Evolutionary conservation across 139 green algal genomes (phyloP), one percentile per base, ranked within the genome.

Genomic region (Diplosphaera chodatii): DNA sequence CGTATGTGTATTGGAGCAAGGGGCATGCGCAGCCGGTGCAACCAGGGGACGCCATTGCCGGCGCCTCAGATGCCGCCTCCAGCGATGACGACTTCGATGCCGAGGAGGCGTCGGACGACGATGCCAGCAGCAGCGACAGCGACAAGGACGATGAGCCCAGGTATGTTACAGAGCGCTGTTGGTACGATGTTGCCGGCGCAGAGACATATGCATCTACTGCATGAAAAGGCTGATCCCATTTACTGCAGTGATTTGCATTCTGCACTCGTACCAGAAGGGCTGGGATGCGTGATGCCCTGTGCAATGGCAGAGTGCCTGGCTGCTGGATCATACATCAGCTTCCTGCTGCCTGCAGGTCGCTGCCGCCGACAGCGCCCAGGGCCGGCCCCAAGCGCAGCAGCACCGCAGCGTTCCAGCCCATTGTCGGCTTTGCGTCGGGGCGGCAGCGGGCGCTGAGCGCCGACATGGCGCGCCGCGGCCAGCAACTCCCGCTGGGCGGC

Each of bases 71-170:
- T 10, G 64, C 69, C 37, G 13, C 59, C 1, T 76, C 65, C 55
- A 77, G 72, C 25, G 72, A 77, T 62, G 71, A 76, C 5, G 71
- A 76, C 40, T 28, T 59, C 31, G 25, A 32, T 4, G 59, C 15
- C 2, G 27, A 2, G 3, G 59, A 65, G 27, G 25, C 32, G 27
- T 21, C n/a, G 59, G 59, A 65, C 59, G 27, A 32, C 25, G 27
- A 32, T 2, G 21, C 25, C 59, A 65, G 59, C 59, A 65, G 59
- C 59, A 65, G 59, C 59, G 59, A 65, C 59, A 65, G 59, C 28
- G 59, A 65, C 27, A n/a, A 32, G n/a, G 59, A 32, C 59, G 59
- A 65, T 18, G 48, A 59, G 48, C 48, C 48, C 16, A 59, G 48
- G 48, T 59, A n/a, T n/a, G n/a, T n/a, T n/a, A n/a, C n/a, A n/a